Evolutionary conservation across 129 eudicot genomes (phyloP).

Genomic region (Flaveria robusta): DNA sequence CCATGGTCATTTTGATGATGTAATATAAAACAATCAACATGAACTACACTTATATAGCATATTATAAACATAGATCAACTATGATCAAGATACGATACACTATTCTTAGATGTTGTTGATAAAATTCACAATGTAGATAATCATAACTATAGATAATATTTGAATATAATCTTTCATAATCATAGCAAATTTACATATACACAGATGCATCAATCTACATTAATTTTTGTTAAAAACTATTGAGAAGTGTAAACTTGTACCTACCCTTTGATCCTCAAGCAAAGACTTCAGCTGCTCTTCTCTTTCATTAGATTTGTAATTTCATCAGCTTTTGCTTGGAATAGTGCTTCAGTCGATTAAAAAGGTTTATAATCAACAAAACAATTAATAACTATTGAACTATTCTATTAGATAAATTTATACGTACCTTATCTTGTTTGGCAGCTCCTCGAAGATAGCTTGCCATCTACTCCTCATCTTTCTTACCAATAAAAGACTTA

Average conservation of each 20-base stretch:
- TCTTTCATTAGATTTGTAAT: conserved; percentile 86
- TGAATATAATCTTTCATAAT: no score
- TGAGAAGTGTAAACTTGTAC: conserved; percentile 31
- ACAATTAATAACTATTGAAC: background rate
- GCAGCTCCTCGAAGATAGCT: conserved; percentile 72
- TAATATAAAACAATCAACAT: no score
- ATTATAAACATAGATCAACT: no score
- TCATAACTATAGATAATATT: no score
- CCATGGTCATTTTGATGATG: no score
- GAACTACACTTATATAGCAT: no score
- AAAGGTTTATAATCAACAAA: background rate
- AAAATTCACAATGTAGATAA: no score
- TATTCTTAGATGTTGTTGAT: no score
- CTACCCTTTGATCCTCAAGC: conserved; percentile 72
- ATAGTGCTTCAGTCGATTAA: background rate
- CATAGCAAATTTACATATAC: no score
- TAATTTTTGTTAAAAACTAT: no score
- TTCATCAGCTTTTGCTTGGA: conserved; percentile 96
- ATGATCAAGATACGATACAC: no score
- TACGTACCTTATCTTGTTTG: conserved; percentile 76
- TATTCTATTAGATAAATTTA: background rate
- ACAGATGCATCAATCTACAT: no score
- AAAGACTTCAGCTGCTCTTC: conserved; percentile 86
- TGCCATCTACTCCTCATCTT: conserved; percentile 56
- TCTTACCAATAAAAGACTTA: conserved; percentile 66